Conservation (phyloP, 2,329 filamentous ascomycete species). For the Trichoderma afroharzianum region DNA sequence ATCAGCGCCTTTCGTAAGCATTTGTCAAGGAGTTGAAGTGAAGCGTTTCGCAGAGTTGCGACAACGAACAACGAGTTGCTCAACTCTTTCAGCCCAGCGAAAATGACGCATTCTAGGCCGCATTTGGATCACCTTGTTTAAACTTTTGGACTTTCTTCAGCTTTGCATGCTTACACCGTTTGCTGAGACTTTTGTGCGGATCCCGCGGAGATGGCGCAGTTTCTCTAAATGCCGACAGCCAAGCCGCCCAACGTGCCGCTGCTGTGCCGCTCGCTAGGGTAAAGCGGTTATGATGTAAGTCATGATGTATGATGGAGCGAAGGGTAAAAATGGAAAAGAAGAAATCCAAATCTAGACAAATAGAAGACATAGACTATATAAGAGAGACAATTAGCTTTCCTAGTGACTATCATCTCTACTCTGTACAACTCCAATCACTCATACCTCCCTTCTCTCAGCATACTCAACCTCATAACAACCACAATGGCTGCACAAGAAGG, state of each 20-base stretch:
- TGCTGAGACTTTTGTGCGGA: not conserved
- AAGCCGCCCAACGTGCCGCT: not conserved
- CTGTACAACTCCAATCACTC: not conserved
- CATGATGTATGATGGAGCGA: not conserved
- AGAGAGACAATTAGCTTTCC: not conserved
- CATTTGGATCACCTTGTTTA: not conserved
- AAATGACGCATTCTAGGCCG: not conserved
- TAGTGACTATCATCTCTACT: not conserved
- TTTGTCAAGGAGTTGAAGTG: not conserved
- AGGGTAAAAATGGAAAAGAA: not conserved
- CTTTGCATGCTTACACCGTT: not conserved
- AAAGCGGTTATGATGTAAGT: conserved; percentile 9
- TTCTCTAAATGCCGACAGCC: not conserved
- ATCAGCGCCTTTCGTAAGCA: not conserved
- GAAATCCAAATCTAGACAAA: not conserved
- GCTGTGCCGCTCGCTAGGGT: not conserved
- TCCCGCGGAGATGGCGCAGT: conserved; percentile 13
- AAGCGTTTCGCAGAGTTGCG: not conserved
- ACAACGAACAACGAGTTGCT: not conserved
- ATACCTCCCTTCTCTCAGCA: not conserved
- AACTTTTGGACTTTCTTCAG: not conserved
- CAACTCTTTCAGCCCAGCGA: not conserved
- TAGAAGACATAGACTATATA: not conserved
- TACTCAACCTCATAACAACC: not conserved
- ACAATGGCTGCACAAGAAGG: conserved; percentile 19